Conservation (phyloP, 1,139 yeast genomes). For the Pichia inconspicua region DNA sequence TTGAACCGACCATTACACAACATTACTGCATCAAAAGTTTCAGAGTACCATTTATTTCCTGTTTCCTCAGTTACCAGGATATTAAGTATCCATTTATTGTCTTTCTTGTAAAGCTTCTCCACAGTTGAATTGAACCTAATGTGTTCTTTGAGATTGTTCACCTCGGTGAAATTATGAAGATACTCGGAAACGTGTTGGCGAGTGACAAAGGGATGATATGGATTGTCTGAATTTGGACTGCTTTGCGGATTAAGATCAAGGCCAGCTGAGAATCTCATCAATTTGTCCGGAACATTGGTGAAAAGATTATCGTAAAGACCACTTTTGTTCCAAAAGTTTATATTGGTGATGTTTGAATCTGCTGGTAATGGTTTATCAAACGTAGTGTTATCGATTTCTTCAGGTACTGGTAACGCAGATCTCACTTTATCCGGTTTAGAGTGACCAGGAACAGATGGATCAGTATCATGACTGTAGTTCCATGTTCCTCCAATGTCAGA, state of each 20-base stretch:
- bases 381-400: not conserved
- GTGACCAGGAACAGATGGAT: constrained; percentile 16
- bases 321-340: constrained; percentile 31
- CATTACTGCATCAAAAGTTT: constrained; percentile 36
- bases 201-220: constrained; percentile 37
- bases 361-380: constrained; percentile 5
- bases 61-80: constrained; percentile 20
- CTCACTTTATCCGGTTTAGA: constrained; percentile 14
- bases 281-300: constrained; percentile 40
- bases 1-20: constrained; percentile 40
- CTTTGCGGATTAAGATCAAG: constrained; percentile 6
- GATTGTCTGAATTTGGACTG: constrained; percentile 26
- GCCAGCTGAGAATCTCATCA: constrained; percentile 35
- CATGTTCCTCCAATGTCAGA: constrained; percentile 33
- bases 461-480: constrained; percentile 20
- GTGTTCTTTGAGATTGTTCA: constrained; percentile 27
- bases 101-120: constrained; percentile 29
- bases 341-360: not conserved
- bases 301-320: constrained; percentile 35
- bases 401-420: constrained; percentile 1
- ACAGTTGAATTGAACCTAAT: constrained; percentile 36
- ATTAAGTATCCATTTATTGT: constrained; percentile 16
- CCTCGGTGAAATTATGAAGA: constrained; percentile 27
- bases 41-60: constrained; percentile 28
- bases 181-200: constrained; percentile 29